Evolutionary conservation across 2,329 filamentous ascomycete genomes (phyloP).

Genomic region (Helminthosporium solani): DNA sequence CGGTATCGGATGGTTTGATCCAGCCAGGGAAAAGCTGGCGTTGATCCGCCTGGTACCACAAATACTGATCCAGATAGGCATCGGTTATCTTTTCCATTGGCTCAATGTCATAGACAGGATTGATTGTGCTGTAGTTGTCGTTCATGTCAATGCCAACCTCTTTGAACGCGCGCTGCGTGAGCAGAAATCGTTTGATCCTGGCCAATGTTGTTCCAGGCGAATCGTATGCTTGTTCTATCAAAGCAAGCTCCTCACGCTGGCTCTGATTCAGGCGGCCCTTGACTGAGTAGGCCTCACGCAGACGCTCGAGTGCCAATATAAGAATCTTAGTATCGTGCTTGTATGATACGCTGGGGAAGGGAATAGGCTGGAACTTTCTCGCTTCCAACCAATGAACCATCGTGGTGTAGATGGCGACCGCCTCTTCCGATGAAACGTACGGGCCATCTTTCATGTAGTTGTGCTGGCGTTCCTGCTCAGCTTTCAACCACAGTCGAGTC

Average conservation of each 20-base stretch:
- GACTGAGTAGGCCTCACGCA: conserved; percentile 95
- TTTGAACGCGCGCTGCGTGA: conserved; percentile 97
- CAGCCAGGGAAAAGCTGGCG: conserved; percentile 94
- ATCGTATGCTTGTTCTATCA: conserved; percentile 98
- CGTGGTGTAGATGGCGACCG: conserved; percentile 97
- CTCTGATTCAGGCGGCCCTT: conserved; percentile 97
- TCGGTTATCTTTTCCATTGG: conserved; percentile 99
- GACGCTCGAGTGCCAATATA: conserved; percentile 87
- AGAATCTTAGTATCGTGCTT: conserved; percentile 99
- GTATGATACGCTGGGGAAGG: conserved; percentile 97
- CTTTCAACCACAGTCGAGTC: conserved; percentile 94
- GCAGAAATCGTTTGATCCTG: conserved; percentile 93
- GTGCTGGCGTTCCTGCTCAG: conserved; percentile 96
- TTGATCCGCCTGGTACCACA: conserved; percentile 99
- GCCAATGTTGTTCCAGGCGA: conserved; percentile 94
- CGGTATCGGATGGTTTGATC: conserved; percentile 99
- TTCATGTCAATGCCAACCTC: conserved; percentile 99
- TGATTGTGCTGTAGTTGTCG: conserved; percentile 98
- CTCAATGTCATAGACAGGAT: conserved; percentile 98
- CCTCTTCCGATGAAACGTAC: conserved; percentile 97
- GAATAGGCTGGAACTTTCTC: conserved; percentile 96
- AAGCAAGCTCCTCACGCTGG: conserved; percentile 90
- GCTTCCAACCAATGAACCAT: conserved; percentile 99
- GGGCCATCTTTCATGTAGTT: conserved; percentile 99
- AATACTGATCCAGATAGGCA: conserved; percentile 95